Evolutionary conservation across 78 protist species (phyloP).

Genomic region (Chrysochromulina parva): DNA sequence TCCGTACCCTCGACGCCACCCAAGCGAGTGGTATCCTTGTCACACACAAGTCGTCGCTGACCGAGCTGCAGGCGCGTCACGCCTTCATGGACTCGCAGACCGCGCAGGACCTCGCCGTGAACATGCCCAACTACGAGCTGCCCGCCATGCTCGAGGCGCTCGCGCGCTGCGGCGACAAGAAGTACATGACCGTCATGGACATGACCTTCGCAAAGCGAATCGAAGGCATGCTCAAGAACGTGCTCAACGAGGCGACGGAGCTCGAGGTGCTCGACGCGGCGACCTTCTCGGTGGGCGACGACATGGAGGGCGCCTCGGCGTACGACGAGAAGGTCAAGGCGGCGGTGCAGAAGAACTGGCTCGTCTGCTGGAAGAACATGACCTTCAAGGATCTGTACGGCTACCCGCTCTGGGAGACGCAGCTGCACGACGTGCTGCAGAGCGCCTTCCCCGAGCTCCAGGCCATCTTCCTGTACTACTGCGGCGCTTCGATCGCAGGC

Average conservation of each 20-base stretch:
- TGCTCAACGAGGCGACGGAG: not conserved
- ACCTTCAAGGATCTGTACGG: not conserved
- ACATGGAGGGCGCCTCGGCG: too few species aligned
- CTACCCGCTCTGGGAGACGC: not conserved
- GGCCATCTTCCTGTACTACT: not conserved
- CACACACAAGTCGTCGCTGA: not conserved
- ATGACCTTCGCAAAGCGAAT: not conserved
- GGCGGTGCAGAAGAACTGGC: not conserved
- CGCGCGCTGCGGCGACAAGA: not conserved
- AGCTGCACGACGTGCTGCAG: not conserved
- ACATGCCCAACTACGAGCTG: not conserved
- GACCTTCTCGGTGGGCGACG: too few species aligned
- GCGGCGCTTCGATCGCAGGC: not conserved
- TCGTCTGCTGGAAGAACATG: not conserved
- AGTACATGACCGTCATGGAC: not conserved
- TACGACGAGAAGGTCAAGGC: too few species aligned
- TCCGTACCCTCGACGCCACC: too few species aligned
- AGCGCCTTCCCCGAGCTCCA: not conserved
- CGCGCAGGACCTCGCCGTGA: not conserved
- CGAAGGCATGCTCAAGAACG: not conserved
- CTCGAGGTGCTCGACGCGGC: too few species aligned
- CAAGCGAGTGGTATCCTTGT: too few species aligned
- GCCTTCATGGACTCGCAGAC: not conserved
- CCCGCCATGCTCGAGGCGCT: not conserved
- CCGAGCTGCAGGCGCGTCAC: not conserved